Evolutionary conservation across 2,329 filamentous ascomycete species (phyloP).

Genomic region (Ophiostoma sp.): DNA sequence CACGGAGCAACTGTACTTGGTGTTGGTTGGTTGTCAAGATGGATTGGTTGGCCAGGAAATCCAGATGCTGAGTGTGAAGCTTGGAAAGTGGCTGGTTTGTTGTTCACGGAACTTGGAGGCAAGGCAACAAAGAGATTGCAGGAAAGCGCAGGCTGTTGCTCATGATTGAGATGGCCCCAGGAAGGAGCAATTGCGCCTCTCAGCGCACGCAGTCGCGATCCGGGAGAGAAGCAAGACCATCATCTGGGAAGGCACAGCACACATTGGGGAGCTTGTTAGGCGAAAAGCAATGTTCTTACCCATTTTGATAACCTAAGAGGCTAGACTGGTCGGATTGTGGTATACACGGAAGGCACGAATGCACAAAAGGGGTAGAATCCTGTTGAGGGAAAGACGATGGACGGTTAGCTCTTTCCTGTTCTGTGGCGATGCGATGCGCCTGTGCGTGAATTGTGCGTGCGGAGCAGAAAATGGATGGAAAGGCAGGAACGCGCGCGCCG

Average conservation of each 20-base stretch:
- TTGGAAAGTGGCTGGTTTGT: background rate
- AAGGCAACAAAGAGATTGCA: background rate
- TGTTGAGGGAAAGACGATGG: background rate
- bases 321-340: constrained; percentile 12
- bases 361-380: constrained; percentile 12
- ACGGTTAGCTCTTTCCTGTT: constrained; percentile 20
- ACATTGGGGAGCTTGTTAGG: constrained; percentile 20
- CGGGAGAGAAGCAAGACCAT: background rate
- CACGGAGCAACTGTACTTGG: background rate
- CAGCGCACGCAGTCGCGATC: background rate
- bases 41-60: constrained; percentile 4
- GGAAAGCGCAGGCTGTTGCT: background rate
- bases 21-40: background rate
- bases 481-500: background rate
- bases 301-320: constrained; percentile 40
- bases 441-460: background rate
- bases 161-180: background rate
- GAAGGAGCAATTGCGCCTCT: background rate
- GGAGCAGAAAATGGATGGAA: background rate
- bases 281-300: constrained; percentile 43
- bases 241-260: background rate
- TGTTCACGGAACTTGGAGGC: background rate
- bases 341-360: constrained; percentile 27
- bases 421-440: background rate
- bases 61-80: background rate